Evolutionary conservation across 1,284 basidiomycete genomes (phyloP), one percentile per base, ranked within the genome.

Genomic region (Sporisorium exsertum): DNA sequence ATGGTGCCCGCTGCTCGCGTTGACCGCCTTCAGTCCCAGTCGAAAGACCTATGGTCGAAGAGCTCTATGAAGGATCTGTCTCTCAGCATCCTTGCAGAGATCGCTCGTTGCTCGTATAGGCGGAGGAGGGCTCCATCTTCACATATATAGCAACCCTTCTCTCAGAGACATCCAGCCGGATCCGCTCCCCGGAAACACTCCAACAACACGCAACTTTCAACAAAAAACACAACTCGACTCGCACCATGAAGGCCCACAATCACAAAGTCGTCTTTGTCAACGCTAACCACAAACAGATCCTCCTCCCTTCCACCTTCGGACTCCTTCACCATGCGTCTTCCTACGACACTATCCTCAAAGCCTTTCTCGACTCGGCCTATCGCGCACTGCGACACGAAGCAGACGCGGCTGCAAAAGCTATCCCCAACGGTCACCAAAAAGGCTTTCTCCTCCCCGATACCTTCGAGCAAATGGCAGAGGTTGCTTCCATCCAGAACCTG

Each of bases 221-320:
- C 49, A n/a, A 10, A 29, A 27, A 2, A 6, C 1, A 26, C 20
- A 10, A n/a, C 37, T 26, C 10, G 29, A 26, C 47, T 18, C 6
- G 12, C 54, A 40, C 42, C 29, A 46, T 37, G 45, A 32, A 43
- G n/a, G 56, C 43, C 16, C 69, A 72, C 24, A 32, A 51, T 20
- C 70, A 61, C 60, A 70, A 61, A 57, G 57, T 65, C 16, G 46
- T 67, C 22, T 49, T 75, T 26, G 29, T 75, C n/a, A 58, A 75
- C 26, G 67, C 67, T 27, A 64, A 60, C 16, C 53, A 66, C 24
- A 49, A 22, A 5, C 63, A 62, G 3, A 40, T 58, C 20, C 49
- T 75, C 2, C 52, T 49, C 22, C 49, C 67, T 10, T 49, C 64
- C 40, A 70, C 72, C 4, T 67, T 75, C 18, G 56, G 54, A 8